phyloP scores from a whole-genome alignment of 2,329 filamentous ascomycete species.

The Macrophomina phaseolina region DNA sequence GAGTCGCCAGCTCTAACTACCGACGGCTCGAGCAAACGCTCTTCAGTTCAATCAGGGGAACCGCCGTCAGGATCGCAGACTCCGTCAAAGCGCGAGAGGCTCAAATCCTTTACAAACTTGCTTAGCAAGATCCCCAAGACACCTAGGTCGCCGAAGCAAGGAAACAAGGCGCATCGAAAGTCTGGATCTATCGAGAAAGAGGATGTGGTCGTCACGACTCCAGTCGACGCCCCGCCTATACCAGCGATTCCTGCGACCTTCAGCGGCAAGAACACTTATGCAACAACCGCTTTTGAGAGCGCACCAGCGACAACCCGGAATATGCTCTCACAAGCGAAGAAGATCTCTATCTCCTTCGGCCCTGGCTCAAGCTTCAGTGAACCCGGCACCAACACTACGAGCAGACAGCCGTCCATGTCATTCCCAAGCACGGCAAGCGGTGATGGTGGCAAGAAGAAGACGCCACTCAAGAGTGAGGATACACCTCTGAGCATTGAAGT shows the following conservation, averaged over 20 bases:
- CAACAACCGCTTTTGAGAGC: neutral
- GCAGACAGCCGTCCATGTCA: neutral
- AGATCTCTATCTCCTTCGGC: neutral
- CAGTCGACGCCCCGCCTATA: constrained; percentile 7
- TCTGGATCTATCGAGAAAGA: neutral
- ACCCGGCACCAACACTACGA: neutral
- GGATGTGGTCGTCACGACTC: constrained; percentile 2
- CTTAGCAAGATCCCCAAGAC: constrained; percentile 7
- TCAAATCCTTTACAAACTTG: neutral
- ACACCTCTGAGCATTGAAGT: neutral
- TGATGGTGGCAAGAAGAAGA: neutral
- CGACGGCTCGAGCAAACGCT: neutral
- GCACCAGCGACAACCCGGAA: neutral
- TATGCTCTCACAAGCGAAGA: neutral
- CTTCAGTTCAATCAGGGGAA: neutral
- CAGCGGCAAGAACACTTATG: neutral
- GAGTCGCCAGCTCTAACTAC: no score
- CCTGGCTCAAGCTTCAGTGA: neutral
- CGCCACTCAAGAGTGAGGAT: neutral
- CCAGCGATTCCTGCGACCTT: constrained; percentile 5
- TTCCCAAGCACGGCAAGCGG: neutral
- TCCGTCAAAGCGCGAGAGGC: neutral
- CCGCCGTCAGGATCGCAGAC: neutral
- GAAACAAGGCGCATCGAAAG: neutral
- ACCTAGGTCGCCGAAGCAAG: neutral